Percentiles rank a stretch among this genome's conserved stretches.
These are phyloP conservation scores for Eutrema heterophyllum DNA, from an alignment of 345 rosid species.

Conservation along the genomic window DNA sequence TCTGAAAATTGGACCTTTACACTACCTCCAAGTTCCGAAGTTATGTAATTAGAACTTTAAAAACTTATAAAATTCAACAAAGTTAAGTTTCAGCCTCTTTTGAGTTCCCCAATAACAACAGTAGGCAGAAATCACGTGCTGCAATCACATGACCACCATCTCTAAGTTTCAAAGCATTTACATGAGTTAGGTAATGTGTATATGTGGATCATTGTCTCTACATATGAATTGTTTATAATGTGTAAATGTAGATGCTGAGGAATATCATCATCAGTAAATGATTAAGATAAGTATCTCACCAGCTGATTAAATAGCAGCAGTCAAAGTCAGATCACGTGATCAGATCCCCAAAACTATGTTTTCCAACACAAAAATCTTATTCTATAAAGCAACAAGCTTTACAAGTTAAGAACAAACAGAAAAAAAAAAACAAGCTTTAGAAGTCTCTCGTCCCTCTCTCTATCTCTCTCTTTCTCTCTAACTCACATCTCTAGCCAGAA, in stretches of 20 bases:
- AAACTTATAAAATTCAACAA: conserved; percentile 18
- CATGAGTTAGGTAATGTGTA: conserved; percentile 19
- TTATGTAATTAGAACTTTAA: neutral
- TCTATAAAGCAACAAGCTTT: conserved; percentile 14
- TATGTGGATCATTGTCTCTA: conserved; percentile 24
- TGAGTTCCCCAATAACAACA: conserved; percentile 34
- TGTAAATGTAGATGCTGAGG: neutral
- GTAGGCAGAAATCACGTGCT: conserved; percentile 32
- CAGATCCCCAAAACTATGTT: conserved; percentile 33
- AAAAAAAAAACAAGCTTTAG: neutral
- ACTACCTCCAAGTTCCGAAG: conserved; percentile 28
- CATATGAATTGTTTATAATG: conserved; percentile 7
- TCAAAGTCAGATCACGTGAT: conserved; percentile 34
- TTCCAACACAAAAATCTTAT: conserved; percentile 2
- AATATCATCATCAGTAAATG: conserved; percentile 17
- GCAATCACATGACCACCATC: conserved; percentile 33
- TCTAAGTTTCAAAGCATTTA: conserved; percentile 20
- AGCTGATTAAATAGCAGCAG: conserved; percentile 8
- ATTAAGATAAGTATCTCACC: conserved; percentile 25
- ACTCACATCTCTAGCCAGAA: conserved; percentile 6
- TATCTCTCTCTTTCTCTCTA: conserved; percentile 16
- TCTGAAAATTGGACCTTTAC: conserved; percentile 11
- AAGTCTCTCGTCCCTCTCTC: neutral
- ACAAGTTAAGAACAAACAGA: neutral
- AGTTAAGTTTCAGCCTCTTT: conserved; percentile 26